Evolutionary conservation across 495 filamentous ascomycete species (phyloP).

Genomic region (Xylaria acuta): DNA sequence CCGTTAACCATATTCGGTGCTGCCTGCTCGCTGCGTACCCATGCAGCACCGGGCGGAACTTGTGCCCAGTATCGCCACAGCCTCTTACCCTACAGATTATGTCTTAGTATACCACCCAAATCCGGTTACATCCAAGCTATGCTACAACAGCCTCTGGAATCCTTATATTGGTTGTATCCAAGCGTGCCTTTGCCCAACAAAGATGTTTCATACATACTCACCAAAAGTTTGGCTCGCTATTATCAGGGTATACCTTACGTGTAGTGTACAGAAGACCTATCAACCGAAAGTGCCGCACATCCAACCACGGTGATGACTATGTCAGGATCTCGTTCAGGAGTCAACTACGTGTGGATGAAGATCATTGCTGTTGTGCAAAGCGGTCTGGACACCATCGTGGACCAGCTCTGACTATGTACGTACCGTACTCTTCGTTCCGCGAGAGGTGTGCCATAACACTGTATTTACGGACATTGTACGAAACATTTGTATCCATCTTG

Average conservation of each 20-base stretch:
- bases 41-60: neutral
- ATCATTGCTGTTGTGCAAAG: neutral
- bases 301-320: neutral
- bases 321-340: neutral
- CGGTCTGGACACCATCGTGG: neutral
- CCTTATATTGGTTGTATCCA: neutral
- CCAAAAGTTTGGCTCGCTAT: conserved; percentile 8
- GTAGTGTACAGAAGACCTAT: neutral
- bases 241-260: neutral
- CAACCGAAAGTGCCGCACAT: neutral
- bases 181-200: neutral
- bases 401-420: neutral
- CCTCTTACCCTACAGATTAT: neutral
- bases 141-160: neutral
- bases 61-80: neutral
- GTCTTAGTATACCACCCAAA: neutral
- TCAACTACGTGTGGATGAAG: neutral
- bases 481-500: neutral
- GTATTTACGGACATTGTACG: neutral
- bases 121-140: neutral
- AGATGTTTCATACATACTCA: neutral
- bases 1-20: neutral
- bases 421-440: neutral
- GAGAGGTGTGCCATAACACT: neutral
- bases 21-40: neutral